Evolutionary conservation across 768 basidiomycete species (phyloP).

Genomic region (Goffeauzyma gilvescens): DNA sequence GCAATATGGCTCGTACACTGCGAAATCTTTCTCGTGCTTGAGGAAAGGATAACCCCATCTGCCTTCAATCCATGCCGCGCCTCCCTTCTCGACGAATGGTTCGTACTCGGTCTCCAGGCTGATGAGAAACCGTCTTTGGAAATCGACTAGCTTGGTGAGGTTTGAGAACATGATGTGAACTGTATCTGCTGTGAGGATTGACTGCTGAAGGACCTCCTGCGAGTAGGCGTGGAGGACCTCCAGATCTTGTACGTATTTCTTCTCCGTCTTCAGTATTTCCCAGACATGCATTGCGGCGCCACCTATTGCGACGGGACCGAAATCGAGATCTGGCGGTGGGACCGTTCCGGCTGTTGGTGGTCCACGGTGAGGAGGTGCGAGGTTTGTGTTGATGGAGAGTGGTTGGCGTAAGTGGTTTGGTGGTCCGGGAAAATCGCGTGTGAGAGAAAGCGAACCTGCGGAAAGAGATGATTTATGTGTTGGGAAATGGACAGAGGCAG

Average conservation of each 20-base stretch:
- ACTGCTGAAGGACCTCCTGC: conserved; percentile 56
- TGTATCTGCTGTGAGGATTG: conserved; percentile 79
- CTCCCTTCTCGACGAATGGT: conserved; percentile 26
- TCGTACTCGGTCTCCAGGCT: conserved; percentile 31
- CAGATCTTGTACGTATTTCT: conserved; percentile 88
- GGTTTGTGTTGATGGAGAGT: conserved; percentile 8
- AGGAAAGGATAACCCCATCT: conserved; percentile 31
- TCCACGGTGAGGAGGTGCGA: conserved; percentile 8
- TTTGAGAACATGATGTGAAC: conserved; percentile 90
- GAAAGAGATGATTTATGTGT: no score
- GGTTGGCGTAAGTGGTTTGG: not conserved
- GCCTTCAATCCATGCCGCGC: conserved; percentile 28
- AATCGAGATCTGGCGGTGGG: conserved; percentile 7
- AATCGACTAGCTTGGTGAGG: conserved; percentile 83
- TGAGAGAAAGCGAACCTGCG: not conserved
- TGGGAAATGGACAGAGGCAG: no score
- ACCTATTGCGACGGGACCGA: conserved; percentile 37
- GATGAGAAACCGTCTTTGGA: conserved; percentile 42
- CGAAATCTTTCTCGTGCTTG: conserved; percentile 79
- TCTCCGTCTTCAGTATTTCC: conserved; percentile 86
- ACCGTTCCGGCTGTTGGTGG: conserved; percentile 9
- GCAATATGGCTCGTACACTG: conserved; percentile 92
- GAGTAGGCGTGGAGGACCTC: conserved; percentile 97
- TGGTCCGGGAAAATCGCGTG: not conserved
- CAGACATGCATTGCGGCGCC: conserved; percentile 53